phyloP scores from a whole-genome alignment of 768 basidiomycete genomes.

The Rhodotorula kratochvilovae region DNA sequence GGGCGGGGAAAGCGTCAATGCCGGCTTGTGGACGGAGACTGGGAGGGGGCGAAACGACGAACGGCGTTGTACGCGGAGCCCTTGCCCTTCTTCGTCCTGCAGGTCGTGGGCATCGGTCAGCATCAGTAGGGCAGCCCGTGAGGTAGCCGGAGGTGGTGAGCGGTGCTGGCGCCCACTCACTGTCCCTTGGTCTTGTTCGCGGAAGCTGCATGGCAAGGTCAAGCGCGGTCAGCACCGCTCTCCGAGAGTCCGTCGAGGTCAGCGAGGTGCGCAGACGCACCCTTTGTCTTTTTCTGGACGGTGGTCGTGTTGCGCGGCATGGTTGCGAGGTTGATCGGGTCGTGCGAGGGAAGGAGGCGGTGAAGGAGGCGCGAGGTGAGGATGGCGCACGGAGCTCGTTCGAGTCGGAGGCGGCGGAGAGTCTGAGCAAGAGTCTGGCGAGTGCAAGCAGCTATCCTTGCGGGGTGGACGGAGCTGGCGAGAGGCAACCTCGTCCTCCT shows the following conservation, averaged over 20 bases:
- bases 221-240: neutral
- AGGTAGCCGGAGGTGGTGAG: no score
- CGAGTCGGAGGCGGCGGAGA: neutral
- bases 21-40: neutral
- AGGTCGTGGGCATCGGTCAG: rapidly evolving
- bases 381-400: neutral
- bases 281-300: conserved; percentile 16
- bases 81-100: conserved; percentile 26
- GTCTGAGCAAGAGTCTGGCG: no score
- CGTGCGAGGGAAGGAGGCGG: neutral
- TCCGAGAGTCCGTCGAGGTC: no score
- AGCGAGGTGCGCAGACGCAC: neutral
- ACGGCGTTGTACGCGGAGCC: conserved; percentile 27
- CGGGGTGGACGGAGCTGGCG: no score
- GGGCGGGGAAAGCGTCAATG: neutral
- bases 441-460: no score
- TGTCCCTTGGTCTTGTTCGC: conserved; percentile 1
- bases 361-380: neutral
- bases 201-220: neutral
- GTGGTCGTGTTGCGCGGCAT: conserved; percentile 28
- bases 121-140: neutral
- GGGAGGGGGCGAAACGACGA: neutral
- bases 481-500: no score
- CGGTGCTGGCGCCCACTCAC: neutral
- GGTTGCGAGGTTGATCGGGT: neutral